Conservation (phyloP, 2,329 filamentous ascomycete genomes). For the Salinomyces thailandicus region DNA sequence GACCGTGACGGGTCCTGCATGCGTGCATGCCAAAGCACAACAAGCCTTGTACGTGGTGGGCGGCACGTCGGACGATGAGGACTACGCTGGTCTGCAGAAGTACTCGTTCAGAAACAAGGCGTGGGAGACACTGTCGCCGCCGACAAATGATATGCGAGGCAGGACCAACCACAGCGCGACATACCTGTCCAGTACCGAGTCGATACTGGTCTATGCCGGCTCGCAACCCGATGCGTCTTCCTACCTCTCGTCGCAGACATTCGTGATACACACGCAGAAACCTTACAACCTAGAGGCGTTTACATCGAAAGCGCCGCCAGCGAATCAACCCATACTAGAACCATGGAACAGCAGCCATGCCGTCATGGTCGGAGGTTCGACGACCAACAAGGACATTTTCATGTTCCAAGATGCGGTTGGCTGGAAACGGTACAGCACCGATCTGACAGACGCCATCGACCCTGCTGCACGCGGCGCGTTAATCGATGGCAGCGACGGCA, state of each 20-base stretch:
- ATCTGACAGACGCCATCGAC: slow-evolving; percentile 41
- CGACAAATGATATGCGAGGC: slow-evolving; percentile 50
- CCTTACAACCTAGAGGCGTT: slow-evolving; percentile 55
- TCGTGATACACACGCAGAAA: slow-evolving; percentile 55
- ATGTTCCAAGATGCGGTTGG: slow-evolving; percentile 54
- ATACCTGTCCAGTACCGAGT: slow-evolving; percentile 59
- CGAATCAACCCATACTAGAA: slow-evolving; percentile 60
- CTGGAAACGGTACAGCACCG: slow-evolving; percentile 59
- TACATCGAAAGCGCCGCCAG: slow-evolving; percentile 50
- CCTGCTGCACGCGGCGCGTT: slow-evolving; percentile 42
- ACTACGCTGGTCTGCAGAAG: slow-evolving; percentile 66
- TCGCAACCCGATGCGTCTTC: slow-evolving; percentile 48
- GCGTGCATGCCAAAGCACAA: slow-evolving; percentile 56
- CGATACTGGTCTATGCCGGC: slow-evolving; percentile 74
- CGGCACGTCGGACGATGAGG: slow-evolving; percentile 46
- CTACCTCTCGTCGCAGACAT: slow-evolving; percentile 59
- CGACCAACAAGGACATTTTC: slow-evolving; percentile 57
- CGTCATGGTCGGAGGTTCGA: slow-evolving; percentile 63
- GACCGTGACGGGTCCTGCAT: slow-evolving; percentile 63
- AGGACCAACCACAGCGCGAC: slow-evolving; percentile 64
- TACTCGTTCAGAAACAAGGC: slow-evolving; percentile 47
- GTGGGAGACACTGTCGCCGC: slow-evolving; percentile 48
- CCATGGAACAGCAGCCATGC: slow-evolving; percentile 62
- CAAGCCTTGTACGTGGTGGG: slow-evolving; percentile 72
- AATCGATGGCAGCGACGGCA: slow-evolving; percentile 62